phyloP scores from a whole-genome alignment of 2,329 filamentous ascomycete genomes.

The Rhexocercosporidium sp. region DNA sequence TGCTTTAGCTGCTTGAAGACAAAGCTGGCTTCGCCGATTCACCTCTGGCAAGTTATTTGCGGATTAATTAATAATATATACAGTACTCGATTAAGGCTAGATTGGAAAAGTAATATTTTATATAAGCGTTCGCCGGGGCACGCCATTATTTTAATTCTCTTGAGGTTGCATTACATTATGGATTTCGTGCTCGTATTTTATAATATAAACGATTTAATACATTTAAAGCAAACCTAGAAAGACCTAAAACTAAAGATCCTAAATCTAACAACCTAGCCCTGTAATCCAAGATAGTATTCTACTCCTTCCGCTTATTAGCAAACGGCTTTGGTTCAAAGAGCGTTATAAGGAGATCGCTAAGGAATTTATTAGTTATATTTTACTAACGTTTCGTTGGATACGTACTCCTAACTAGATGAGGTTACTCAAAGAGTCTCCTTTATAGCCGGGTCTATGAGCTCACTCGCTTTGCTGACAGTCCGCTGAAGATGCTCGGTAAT shows the following conservation, averaged over 20 bases:
- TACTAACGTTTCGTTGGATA: slow-evolving; percentile 2
- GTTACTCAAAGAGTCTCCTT: slow-evolving; percentile 17
- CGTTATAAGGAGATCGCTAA: background rate
- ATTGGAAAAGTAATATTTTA: slow-evolving; percentile 14
- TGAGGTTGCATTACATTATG: slow-evolving; percentile 10
- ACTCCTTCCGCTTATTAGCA: slow-evolving; percentile 1
- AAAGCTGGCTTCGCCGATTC: too few relatives aligned
- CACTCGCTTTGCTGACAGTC: slow-evolving; percentile 12
- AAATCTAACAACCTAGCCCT: slow-evolving; percentile 7
- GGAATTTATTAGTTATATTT: background rate
- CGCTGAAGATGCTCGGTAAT: slow-evolving; percentile 17
- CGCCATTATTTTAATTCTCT: too few relatives aligned
- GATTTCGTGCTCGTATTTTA: slow-evolving; percentile 12
- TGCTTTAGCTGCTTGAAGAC: slow-evolving; percentile 15
- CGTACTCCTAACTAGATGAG: slow-evolving; percentile 8
- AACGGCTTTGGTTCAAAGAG: slow-evolving; percentile 5
- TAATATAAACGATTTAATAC: slow-evolving; percentile 5
- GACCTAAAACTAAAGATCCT: slow-evolving; percentile 2
- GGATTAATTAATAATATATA: too few relatives aligned
- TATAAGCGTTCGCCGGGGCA: slow-evolving; percentile 2
- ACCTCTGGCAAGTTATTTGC: too few relatives aligned
- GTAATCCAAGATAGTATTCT: background rate
- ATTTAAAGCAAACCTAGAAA: slow-evolving; percentile 11
- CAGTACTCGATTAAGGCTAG: slow-evolving; percentile 14
- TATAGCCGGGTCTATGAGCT: slow-evolving; percentile 23